Conservation (phyloP, 1,284 basidiomycete species). For the Fistulina hepatica region DNA sequence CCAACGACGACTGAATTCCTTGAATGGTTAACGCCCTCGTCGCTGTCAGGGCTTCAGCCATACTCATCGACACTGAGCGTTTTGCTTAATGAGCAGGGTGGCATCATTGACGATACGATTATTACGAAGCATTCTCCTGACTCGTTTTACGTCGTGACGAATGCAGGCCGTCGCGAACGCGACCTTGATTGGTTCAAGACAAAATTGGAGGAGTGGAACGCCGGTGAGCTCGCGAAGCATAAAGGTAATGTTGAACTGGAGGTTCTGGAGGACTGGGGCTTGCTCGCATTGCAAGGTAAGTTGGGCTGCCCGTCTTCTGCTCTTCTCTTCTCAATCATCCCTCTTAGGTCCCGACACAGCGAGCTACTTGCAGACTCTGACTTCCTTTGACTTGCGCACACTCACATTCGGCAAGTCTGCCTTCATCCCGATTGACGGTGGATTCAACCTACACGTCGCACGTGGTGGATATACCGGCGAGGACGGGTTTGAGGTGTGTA, state of each 20-base stretch:
- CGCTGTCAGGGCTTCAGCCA: conserved; percentile 52
- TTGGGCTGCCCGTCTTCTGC: conserved; percentile 2
- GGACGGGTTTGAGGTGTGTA: conserved; percentile 86
- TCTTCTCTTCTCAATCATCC: conserved; percentile 1
- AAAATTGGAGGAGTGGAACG: conserved; percentile 71
- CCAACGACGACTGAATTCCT: conserved; percentile 69
- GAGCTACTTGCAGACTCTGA: conserved; percentile 64
- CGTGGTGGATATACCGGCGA: conserved; percentile 99
- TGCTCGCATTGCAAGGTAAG: conserved; percentile 83
- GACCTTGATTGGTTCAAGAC: conserved; percentile 73
- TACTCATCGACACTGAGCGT: conserved; percentile 81
- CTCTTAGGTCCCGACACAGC: conserved; percentile 76
- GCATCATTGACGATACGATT: conserved; percentile 92
- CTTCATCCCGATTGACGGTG: conserved; percentile 62
- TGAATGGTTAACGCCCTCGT: conserved; percentile 77
- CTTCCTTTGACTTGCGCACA: conserved; percentile 58
- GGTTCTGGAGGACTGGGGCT: conserved; percentile 76
- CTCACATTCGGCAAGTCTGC: conserved; percentile 77
- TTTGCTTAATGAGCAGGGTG: conserved; percentile 79
- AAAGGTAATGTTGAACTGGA: conserved; percentile 68
- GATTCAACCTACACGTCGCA: conserved; percentile 78
- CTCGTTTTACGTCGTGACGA: conserved; percentile 92
- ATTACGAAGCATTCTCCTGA: conserved; percentile 75
- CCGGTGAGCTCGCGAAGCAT: conserved; percentile 32
- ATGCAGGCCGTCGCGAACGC: conserved; percentile 78